A percentile compares a stretch with the other conserved stretches of the same genome.
These are phyloP conservation scores for Rutstroemia sp. DNA, from an alignment of 2,329 filamentous ascomycete genomes.

Conservation along the genomic window DNA sequence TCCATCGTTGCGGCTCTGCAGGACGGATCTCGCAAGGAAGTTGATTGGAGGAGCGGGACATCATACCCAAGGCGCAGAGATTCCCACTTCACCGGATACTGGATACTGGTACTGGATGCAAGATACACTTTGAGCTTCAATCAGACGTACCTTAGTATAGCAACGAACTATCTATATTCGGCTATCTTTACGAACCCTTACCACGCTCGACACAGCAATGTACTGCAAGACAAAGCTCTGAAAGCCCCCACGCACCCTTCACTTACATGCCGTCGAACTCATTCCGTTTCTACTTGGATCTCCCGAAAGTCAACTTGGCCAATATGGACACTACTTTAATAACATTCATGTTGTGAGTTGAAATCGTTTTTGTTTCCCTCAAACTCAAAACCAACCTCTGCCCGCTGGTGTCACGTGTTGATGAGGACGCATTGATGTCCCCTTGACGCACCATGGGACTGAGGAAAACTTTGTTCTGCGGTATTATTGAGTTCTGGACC, in stretches of 20 bases:
- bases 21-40: no score
- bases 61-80: background rate
- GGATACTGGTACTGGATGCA: background rate
- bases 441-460: background rate
- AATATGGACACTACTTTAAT: constrained; percentile 50
- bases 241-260: background rate
- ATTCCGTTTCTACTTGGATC: constrained; percentile 11
- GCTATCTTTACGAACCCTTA: background rate
- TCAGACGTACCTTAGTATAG: background rate
- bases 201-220: background rate
- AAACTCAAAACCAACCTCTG: background rate
- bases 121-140: background rate
- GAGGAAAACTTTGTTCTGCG: background rate
- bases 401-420: no score
- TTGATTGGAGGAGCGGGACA: background rate
- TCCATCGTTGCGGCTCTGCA: no score
- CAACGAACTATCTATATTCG: background rate
- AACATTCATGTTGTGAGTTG: constrained; percentile 55
- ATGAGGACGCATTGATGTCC: background rate
- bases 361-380: background rate
- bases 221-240: background rate
- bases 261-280: background rate
- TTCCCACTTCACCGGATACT: background rate
- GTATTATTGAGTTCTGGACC: background rate
- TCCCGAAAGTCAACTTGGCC: constrained; percentile 11